These are phyloP conservation scores for Picochlorum sp. DNA, from an alignment of 139 green algal species.

Conservation along the genomic window DNA sequence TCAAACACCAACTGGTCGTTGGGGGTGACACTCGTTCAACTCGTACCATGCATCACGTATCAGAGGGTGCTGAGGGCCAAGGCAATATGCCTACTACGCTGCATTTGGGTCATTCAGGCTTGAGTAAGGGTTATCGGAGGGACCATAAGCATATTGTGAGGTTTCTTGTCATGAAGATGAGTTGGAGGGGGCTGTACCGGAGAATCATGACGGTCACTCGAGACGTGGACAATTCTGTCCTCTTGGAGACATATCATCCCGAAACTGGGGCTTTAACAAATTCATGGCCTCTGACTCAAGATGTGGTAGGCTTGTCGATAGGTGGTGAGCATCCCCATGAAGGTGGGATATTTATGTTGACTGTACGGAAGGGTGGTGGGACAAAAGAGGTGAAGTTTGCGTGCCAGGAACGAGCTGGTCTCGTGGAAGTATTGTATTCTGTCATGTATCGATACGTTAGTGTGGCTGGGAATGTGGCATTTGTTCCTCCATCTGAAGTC, in stretches of 20 bases:
- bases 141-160: slow-evolving; percentile 18
- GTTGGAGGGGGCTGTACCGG: slow-evolving; percentile 70
- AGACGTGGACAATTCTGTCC: slow-evolving; percentile 4
- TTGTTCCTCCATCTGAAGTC: background rate
- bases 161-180: slow-evolving; percentile 69
- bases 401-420: slow-evolving; percentile 46
- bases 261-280: slow-evolving; percentile 72
- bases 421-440: slow-evolving; percentile 57
- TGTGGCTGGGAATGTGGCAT: background rate
- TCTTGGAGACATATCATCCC: slow-evolving; percentile 69
- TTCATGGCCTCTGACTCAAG: slow-evolving; percentile 51
- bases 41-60: no score
- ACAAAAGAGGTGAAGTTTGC: slow-evolving; percentile 72
- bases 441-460: slow-evolving; percentile 16
- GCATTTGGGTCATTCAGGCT: background rate
- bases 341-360: slow-evolving; percentile 55
- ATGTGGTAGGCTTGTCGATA: slow-evolving; percentile 28
- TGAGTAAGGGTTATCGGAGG: background rate
- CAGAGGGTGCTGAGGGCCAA: no score
- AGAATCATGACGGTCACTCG: slow-evolving; percentile 67
- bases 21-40: no score
- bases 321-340: slow-evolving; percentile 15
- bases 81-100: background rate
- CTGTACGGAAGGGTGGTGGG: slow-evolving; percentile 48
- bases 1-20: no score